Evolutionary conservation across 257 asterid genomes (phyloP).

Genomic region (Voacanga thouarsii): DNA sequence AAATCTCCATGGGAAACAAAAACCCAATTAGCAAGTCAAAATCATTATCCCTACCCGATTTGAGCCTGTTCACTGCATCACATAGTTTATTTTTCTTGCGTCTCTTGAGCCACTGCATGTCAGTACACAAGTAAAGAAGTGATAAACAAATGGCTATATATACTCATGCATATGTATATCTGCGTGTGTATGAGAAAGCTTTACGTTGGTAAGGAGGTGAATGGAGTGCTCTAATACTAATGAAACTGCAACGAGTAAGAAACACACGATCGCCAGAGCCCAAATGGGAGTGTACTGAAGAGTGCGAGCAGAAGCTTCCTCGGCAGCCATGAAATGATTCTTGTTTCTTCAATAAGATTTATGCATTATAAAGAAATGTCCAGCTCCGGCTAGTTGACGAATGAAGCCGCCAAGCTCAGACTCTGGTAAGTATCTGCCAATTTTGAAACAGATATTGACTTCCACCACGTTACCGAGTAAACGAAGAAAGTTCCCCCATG

Average conservation of each 20-base stretch:
- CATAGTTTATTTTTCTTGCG: neutral
- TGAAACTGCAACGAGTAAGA: slow-evolving; percentile 13
- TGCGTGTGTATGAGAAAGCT: too few species aligned
- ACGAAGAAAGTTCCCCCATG: neutral
- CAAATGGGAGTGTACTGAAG: slow-evolving; percentile 14
- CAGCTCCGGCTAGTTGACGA: too few species aligned
- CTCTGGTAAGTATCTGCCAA: too few species aligned
- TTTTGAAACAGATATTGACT: neutral
- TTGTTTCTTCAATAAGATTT: neutral
- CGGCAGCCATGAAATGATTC: slow-evolving; percentile 4
- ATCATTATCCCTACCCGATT: neutral
- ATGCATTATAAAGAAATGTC: too few species aligned
- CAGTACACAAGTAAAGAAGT: too few species aligned
- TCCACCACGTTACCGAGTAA: neutral
- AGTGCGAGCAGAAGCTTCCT: neutral
- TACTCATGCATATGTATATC: neutral
- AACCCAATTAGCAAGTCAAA: too few species aligned
- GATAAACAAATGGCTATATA: too few species aligned
- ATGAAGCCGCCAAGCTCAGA: too few species aligned
- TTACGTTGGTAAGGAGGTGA: slow-evolving; percentile 17
- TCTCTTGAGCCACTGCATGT: slow-evolving; percentile 5
- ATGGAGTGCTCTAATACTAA: slow-evolving; percentile 6
- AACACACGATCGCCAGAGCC: slow-evolving; percentile 13
- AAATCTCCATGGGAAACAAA: too few species aligned
- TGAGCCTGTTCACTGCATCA: slow-evolving; percentile 8